Conservation (phyloP, 2,329 filamentous ascomycete genomes). For the Phyllosticta paracitricarpa region DNA sequence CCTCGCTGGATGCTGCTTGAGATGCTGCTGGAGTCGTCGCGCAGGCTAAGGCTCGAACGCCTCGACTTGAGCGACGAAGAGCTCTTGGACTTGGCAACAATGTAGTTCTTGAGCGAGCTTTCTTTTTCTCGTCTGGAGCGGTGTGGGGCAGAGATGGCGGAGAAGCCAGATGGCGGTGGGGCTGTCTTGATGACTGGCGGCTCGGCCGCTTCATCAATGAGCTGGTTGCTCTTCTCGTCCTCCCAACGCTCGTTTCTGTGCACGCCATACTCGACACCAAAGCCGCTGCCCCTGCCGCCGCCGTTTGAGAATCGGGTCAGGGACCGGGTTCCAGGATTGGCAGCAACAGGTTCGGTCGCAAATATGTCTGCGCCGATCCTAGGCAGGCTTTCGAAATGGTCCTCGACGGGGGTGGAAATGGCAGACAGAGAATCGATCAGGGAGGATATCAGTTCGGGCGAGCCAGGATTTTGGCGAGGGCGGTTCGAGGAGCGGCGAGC, state of each 20-base stretch:
- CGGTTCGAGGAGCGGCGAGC: conserved; percentile 24
- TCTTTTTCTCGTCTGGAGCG: conserved; percentile 36
- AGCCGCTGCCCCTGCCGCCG: conserved; percentile 34
- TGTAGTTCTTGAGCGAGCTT: conserved; percentile 48
- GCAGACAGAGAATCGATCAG: conserved; percentile 52
- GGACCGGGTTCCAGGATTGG: conserved; percentile 13
- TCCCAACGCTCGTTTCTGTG: conserved; percentile 45
- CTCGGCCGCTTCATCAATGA: conserved; percentile 44
- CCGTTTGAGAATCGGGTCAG: conserved; percentile 2
- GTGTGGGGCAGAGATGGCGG: conserved; percentile 53
- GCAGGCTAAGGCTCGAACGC: conserved; percentile 16
- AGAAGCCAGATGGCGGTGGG: conserved; percentile 56
- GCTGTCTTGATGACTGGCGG: conserved; percentile 52
- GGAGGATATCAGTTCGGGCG: conserved; percentile 59
- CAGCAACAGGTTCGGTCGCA: conserved; percentile 20
- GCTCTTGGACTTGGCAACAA: conserved; percentile 31
- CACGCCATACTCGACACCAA: conserved; percentile 65
- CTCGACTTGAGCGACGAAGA: conserved; percentile 26
- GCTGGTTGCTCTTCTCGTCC: conserved; percentile 37
- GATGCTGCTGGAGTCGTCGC: conserved; percentile 22
- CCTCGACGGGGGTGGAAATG: conserved; percentile 53
- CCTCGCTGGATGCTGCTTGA: conserved; percentile 32
- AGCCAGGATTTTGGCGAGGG: conserved; percentile 32
- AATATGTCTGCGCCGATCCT: conserved; percentile 16
- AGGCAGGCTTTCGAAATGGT: conserved; percentile 53